A percentile compares a stretch with the other conserved stretches of the same genome.
Conservation (phyloP, 2,329 filamentous ascomycete genomes). For the Alternaria brassicicola region DNA sequence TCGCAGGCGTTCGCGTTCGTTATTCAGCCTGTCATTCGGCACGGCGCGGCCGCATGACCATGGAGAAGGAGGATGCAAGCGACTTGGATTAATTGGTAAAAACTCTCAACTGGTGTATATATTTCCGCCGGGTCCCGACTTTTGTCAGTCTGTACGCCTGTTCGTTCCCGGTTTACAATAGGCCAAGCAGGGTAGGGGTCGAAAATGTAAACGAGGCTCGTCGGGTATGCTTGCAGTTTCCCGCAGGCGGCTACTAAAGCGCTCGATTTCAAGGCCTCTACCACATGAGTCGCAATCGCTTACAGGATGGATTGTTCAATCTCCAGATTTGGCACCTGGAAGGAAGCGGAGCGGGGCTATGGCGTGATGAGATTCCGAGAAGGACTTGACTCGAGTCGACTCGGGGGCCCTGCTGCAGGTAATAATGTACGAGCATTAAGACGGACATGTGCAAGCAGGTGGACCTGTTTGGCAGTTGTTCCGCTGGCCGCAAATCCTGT, state of each 20-base stretch:
- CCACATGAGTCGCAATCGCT: not conserved
- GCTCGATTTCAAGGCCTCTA: not conserved
- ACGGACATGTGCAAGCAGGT: not conserved
- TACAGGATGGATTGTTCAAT: not conserved
- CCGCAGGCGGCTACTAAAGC: not conserved
- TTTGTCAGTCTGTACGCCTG: no score
- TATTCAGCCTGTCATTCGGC: not conserved
- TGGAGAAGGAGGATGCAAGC: not conserved
- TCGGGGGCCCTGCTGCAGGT: not conserved
- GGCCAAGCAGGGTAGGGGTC: no score
- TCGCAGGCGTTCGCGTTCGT: not conserved
- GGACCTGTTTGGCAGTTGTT: not conserved
- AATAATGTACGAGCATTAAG: not conserved
- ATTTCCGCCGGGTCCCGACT: not conserved
- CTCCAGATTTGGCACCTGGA: not conserved
- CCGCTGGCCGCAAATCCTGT: not conserved
- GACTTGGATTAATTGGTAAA: no score
- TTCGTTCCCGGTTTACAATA: no score
- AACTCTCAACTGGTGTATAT: no score
- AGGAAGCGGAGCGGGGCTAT: constrained; percentile 4
- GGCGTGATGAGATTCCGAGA: not conserved
- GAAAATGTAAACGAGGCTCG: not conserved
- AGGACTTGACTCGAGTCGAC: no score
- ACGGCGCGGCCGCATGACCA: not conserved
- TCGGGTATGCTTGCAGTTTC: not conserved